Conservation (phyloP, 208 protist genomes). For the Leishmania tarentolae region DNA sequence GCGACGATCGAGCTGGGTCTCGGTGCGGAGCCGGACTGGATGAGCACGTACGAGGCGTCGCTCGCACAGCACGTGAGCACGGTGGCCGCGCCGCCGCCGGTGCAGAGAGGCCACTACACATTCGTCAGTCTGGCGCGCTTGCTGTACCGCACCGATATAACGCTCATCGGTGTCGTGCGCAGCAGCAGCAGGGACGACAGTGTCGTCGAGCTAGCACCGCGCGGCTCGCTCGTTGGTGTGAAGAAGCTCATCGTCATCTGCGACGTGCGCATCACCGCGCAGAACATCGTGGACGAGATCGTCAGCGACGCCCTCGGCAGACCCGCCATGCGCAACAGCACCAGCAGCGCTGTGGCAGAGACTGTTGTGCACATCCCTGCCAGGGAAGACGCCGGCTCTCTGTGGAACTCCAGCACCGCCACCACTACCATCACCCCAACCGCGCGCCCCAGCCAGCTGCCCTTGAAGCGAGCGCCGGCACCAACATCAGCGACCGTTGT, state of each 20-base stretch:
- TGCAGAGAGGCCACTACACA: constrained; percentile 27
- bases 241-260: constrained; percentile 43
- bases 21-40: constrained; percentile 34
- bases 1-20: constrained; percentile 20
- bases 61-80: constrained; percentile 40
- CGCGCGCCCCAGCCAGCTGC: neutral
- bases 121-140: constrained; percentile 35
- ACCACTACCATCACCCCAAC: neutral
- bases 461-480: neutral
- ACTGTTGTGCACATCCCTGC: constrained; percentile 8
- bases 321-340: constrained; percentile 10
- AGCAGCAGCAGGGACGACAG: neutral
- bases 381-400: neutral
- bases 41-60: constrained; percentile 44
- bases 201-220: constrained; percentile 35
- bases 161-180: constrained; percentile 38
- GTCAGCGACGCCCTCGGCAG: constrained; percentile 23
- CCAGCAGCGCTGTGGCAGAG: neutral
- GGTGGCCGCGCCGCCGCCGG: constrained; percentile 26
- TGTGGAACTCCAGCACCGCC: neutral
- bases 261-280: constrained; percentile 22
- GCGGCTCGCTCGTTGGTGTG: constrained; percentile 27
- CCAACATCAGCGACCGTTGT: neutral
- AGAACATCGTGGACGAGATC: constrained; percentile 25
- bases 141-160: constrained; percentile 34